Evolutionary conservation across 495 filamentous ascomycete species (phyloP).

Genomic region (Glutinoglossum americanum): DNA sequence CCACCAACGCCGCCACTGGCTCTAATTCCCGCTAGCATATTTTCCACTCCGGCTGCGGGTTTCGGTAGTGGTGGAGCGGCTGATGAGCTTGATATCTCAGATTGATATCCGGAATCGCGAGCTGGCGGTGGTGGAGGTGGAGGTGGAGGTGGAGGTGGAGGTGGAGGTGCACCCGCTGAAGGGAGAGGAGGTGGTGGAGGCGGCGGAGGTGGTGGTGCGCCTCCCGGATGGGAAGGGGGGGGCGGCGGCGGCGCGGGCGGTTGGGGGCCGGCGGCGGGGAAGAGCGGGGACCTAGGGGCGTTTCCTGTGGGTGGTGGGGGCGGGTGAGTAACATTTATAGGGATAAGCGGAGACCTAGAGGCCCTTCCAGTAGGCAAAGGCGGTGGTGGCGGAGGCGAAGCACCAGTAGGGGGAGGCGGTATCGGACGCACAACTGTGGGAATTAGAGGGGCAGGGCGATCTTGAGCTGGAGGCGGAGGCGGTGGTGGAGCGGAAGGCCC

Average conservation of each 20-base stretch:
- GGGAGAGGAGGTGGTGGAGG: slow-evolving; percentile 17
- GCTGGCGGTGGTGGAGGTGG: slow-evolving; percentile 48
- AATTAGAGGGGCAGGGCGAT: slow-evolving; percentile 25
- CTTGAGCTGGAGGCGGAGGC: slow-evolving; percentile 3
- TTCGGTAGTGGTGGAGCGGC: slow-evolving; percentile 31
- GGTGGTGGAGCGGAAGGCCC: slow-evolving; percentile 32
- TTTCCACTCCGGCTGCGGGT: slow-evolving; percentile 29
- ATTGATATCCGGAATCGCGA: slow-evolving; percentile 34
- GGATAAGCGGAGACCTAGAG: slow-evolving; percentile 15
- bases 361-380: slow-evolving; percentile 9
- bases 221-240: slow-evolving; percentile 11
- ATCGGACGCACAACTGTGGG: slow-evolving; percentile 15
- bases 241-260: slow-evolving; percentile 20
- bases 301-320: slow-evolving; percentile 7
- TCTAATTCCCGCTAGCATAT: slow-evolving; percentile 66
- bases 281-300: too few relatives aligned
- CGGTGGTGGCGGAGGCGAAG: slow-evolving; percentile 15
- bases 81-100: slow-evolving; percentile 30
- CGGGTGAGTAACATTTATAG: slow-evolving; percentile 17
- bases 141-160: slow-evolving; percentile 42
- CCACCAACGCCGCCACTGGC: slow-evolving; percentile 48
- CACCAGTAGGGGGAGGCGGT: slow-evolving; percentile 14
- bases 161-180: slow-evolving; percentile 11
- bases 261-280: background rate
- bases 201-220: slow-evolving; percentile 11